These are phyloP conservation scores for Cutaneotrichosporon dermatis DNA, from an alignment of 1,284 basidiomycete species.

Conservation along the genomic window DNA sequence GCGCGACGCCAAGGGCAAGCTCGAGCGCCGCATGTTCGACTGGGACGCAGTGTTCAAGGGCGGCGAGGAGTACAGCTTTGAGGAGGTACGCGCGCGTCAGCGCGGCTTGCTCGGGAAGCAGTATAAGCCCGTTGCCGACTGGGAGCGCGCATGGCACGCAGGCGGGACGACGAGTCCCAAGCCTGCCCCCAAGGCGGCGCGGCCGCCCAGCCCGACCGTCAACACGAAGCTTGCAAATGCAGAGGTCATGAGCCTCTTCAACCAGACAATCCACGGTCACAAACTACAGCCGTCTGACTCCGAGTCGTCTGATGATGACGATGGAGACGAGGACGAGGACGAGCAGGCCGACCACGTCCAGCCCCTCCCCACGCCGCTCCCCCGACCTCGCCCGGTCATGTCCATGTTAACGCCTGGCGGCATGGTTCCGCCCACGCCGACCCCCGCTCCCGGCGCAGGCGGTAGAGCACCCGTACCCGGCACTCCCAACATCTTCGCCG, in stretches of 20 bases:
- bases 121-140: constrained; percentile 40
- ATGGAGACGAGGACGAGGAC: constrained; percentile 47
- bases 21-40: constrained; percentile 46
- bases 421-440: constrained; percentile 49
- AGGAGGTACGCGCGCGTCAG: constrained; percentile 47
- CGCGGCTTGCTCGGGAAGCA: constrained; percentile 43
- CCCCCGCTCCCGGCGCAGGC: constrained; percentile 27
- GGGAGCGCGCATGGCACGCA: constrained; percentile 45
- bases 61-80: constrained; percentile 49
- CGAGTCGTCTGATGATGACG: constrained; percentile 36
- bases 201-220: constrained; percentile 65
- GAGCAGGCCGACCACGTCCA: constrained; percentile 34
- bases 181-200: constrained; percentile 33
- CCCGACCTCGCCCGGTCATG: constrained; percentile 21
- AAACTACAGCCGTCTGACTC: constrained; percentile 45
- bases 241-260: constrained; percentile 90
- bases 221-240: constrained; percentile 84
- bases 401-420: constrained; percentile 38
- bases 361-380: constrained; percentile 40
- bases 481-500: constrained; percentile 15
- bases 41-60: constrained; percentile 47
- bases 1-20: constrained; percentile 38
- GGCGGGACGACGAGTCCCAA: constrained; percentile 43
- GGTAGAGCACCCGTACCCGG: not conserved
- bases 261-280: constrained; percentile 59